Evolutionary conservation across 2,329 filamentous ascomycete species (phyloP).

Genomic region (Cladophialophora bantiana): DNA sequence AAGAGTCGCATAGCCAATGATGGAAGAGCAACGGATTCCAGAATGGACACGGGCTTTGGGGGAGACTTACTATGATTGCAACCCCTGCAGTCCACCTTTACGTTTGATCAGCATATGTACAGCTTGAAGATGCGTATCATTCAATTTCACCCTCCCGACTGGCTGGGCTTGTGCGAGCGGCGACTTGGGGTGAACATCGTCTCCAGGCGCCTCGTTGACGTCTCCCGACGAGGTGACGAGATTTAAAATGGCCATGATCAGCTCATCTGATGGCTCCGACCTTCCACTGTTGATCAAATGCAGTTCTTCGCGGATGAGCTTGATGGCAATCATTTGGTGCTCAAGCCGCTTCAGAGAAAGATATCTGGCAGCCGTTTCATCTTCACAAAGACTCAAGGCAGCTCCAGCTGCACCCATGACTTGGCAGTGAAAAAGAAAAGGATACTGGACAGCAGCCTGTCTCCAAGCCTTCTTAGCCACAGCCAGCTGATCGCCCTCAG

Average conservation of each 20-base stretch:
- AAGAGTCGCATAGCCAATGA: neutral
- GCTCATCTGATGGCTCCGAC: slow-evolving; percentile 1
- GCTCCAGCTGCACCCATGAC: slow-evolving; percentile 7
- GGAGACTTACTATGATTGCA: slow-evolving; percentile 11
- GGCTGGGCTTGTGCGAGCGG: slow-evolving; percentile 11
- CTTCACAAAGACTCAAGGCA: neutral
- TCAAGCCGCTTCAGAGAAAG: slow-evolving; percentile 5
- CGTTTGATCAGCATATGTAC: slow-evolving; percentile 6
- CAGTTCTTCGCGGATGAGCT: slow-evolving; percentile 9
- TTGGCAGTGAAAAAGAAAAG: slow-evolving; percentile 10
- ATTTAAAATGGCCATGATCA: slow-evolving; percentile 10
- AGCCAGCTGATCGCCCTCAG: neutral
- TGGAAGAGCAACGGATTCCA: neutral
- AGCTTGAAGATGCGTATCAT: slow-evolving; percentile 3
- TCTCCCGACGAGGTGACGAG: slow-evolving; percentile 7
- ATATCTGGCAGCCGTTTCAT: neutral
- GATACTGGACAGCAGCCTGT: neutral
- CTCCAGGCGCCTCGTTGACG: neutral
- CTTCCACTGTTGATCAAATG: neutral
- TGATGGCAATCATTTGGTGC: slow-evolving; percentile 1
- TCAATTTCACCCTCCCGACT: slow-evolving; percentile 3
- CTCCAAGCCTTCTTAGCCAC: slow-evolving; percentile 5
- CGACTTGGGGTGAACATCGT: slow-evolving; percentile 2
- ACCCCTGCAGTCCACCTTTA: neutral
- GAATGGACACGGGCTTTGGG: neutral